A percentile compares a stretch with the other conserved stretches of the same genome.
Evolutionary conservation across 306 rosid species (phyloP).

Genomic region (Astragalus glycyphyllos): DNA sequence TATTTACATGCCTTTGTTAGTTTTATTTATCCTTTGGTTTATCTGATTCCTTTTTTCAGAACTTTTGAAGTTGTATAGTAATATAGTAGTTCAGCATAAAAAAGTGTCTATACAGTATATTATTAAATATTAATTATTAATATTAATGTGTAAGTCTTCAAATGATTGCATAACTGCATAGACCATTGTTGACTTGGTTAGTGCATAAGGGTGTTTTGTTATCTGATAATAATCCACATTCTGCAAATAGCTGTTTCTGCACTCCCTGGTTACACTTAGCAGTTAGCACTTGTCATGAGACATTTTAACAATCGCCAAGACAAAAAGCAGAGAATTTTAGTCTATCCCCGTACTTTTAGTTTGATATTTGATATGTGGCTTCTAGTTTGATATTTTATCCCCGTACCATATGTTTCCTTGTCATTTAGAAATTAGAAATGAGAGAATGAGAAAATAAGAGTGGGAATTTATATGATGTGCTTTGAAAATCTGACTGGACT

Average conservation of each 20-base stretch:
- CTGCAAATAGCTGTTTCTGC: conserved; percentile 3
- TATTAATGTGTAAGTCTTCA: not conserved
- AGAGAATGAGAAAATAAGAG: conserved; percentile 20
- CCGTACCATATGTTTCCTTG: not conserved
- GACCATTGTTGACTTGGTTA: conserved; percentile 9
- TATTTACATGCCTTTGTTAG: not conserved
- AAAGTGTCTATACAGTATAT: not conserved
- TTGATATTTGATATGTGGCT: conserved; percentile 10
- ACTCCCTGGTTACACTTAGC: conserved; percentile 10
- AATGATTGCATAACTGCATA: conserved; percentile 15
- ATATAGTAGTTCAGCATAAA: not conserved
- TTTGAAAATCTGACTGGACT: conserved; percentile 1
- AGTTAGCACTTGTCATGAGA: not conserved
- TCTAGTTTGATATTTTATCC: conserved; percentile 10
- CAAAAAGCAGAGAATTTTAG: not conserved
- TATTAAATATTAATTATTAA: not conserved
- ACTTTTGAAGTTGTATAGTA: not conserved
- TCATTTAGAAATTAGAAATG: conserved; percentile 8
- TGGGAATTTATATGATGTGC: not conserved
- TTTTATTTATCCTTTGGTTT: conserved; percentile 7
- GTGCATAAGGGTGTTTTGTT: conserved; percentile 11
- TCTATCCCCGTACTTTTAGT: too few relatives aligned
- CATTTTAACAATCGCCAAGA: not conserved
- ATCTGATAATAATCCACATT: not conserved
- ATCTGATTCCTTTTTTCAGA: conserved; percentile 10